Conservation (phyloP, 108 stramenopile species). For the Phaeodactylum tricornutum region DNA sequence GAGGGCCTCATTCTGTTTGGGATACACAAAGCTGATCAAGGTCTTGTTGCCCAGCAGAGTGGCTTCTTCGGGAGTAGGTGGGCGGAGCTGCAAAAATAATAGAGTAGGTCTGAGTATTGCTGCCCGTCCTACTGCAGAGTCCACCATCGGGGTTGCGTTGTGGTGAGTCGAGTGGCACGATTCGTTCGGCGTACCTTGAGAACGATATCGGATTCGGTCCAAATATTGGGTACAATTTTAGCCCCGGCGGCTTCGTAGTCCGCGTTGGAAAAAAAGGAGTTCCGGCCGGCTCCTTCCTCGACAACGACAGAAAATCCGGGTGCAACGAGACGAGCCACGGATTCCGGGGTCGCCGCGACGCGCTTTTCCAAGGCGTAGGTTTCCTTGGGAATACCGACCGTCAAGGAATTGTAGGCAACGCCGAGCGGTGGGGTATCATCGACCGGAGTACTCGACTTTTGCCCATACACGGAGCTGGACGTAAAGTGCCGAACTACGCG, state of each 20-base stretch:
- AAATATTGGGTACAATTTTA: conserved; percentile 69
- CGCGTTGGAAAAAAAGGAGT: conserved; percentile 83
- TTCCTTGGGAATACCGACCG: conserved; percentile 94
- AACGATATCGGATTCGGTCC: conserved; percentile 84
- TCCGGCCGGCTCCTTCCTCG: conserved; percentile 84
- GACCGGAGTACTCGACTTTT: no score
- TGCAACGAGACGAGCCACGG: conserved; percentile 65
- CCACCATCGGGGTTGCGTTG: not conserved
- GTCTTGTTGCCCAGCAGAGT: conserved; percentile 64
- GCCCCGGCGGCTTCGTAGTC: conserved; percentile 94
- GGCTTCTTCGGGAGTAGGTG: conserved; percentile 85
- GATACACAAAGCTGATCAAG: conserved; percentile 86
- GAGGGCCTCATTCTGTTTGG: conserved; percentile 87
- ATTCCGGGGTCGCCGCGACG: conserved; percentile 85
- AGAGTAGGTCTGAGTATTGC: not conserved
- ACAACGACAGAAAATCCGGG: conserved; percentile 79
- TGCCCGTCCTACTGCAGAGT: not conserved
- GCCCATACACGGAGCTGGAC: no score
- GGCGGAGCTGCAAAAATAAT: conserved; percentile 43
- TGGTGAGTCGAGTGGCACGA: not conserved
- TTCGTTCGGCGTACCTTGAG: conserved; percentile 76
- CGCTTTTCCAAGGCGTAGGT: conserved; percentile 79
- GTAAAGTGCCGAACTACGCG: no score
- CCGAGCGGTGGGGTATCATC: conserved; percentile 26
- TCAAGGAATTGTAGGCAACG: conserved; percentile 68